Base-by-base conservation (phyloP, 768 basidiomycete genomes). In the Dictyophora rubrovolvata region DNA sequence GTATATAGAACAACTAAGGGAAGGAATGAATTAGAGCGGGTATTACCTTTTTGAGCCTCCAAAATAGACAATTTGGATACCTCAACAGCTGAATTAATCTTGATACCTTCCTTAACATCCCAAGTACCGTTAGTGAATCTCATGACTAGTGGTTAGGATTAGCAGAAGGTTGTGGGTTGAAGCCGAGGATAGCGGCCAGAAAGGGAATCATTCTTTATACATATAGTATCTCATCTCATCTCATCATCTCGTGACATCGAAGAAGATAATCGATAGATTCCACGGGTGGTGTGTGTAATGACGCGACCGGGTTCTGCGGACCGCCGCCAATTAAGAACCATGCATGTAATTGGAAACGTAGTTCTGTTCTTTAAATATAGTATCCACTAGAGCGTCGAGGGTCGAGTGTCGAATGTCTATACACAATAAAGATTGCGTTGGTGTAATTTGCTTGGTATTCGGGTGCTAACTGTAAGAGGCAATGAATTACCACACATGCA, bases 21-120 rank as follows among this genome's bases (percentile, higher is more conserved):
- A n/a, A n/a, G n/a, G n/a, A n/a, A n/a, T n/a, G 17, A 35, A 14
- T 9, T 17, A 21, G 10, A 28, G 18, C 16, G 18, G 34, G 17
- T 17, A 23, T 18, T 12, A 56, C 55, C 23, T 28, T 56, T 4
- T 9, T 48, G 22, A 20, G 55, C 18, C 16, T 35, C 37, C 18
- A 56, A 21, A 12, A 48, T 9, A n/a, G 55, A 53, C 20, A 56
- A 28, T 18, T 56, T 56, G 34, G 37, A 48, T 17, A 56, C 55
- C 21, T 56, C 55, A 22, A 47, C 36, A 17, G 55, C 55, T 47
- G 55, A 47, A 22, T 51, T 51, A 17, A 56, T 37, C 28, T 56
- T 56, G 16, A 56, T 56, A 51, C 55, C 55, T 28, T 56, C 55
- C 21, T 56, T 56, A 35, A 56, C 35, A 35, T 56, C 55, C 55